phyloP scores from a whole-genome alignment of 73 alveolate genomes.

The Effrenium voratum region DNA sequence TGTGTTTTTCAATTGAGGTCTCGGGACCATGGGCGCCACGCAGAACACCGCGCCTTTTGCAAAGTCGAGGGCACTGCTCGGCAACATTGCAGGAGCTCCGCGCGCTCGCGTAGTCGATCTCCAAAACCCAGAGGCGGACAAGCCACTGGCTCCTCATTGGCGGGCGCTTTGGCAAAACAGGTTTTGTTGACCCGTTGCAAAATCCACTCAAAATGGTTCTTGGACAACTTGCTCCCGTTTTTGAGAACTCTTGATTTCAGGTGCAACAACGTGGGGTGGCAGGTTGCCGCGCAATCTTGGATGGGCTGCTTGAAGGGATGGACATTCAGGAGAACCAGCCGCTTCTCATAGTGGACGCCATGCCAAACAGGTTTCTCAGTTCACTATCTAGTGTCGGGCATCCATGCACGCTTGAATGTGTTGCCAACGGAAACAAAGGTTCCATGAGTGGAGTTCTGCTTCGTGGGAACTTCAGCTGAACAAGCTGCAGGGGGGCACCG shows the following conservation, averaged over 20 bases:
- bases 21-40: too few relatives aligned
- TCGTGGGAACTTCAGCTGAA: neutral
- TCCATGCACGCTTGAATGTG: too few relatives aligned
- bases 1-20: too few relatives aligned
- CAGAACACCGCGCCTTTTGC: too few relatives aligned
- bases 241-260: too few relatives aligned
- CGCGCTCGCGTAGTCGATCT: slow-evolving; percentile 18
- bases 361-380: neutral
- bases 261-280: neutral
- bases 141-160: slow-evolving; percentile 8
- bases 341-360: neutral
- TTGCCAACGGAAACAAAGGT: too few relatives aligned
- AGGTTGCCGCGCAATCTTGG: neutral
- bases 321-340: neutral
- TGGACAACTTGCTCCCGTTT: too few relatives aligned
- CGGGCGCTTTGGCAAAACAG: too few relatives aligned
- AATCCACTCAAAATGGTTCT: too few relatives aligned
- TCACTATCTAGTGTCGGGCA: too few relatives aligned
- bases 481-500: neutral
- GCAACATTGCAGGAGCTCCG: neutral
- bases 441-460: slow-evolving; percentile 8
- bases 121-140: neutral
- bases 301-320: neutral
- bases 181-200: too few relatives aligned
- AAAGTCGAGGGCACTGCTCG: slow-evolving; percentile 1